phyloP scores from a whole-genome alignment of 2,329 filamentous ascomycete species.

The Colletotrichum echinochloae region DNA sequence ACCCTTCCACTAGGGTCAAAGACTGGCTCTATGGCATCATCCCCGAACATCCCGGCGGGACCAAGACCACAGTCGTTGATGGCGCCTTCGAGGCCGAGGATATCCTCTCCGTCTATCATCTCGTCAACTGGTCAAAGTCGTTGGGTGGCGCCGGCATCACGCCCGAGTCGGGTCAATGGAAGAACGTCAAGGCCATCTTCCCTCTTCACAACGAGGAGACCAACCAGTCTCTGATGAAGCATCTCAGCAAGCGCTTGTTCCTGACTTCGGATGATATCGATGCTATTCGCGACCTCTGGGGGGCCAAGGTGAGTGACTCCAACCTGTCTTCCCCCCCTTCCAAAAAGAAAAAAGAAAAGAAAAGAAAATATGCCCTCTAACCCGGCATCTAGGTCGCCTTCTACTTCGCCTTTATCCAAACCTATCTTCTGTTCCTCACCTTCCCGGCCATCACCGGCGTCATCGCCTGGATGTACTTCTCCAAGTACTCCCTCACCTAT shows the following conservation, averaged over 20 bases:
- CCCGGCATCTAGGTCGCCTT: conserved; percentile 69
- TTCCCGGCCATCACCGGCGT: conserved; percentile 77
- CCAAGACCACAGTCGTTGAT: conserved; percentile 65
- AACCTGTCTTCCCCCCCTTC: rapidly evolving
- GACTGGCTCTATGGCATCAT: conserved; percentile 81
- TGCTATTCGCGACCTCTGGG: conserved; percentile 70
- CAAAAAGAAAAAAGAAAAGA: no score
- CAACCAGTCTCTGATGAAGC: conserved; percentile 68
- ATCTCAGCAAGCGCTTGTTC: conserved; percentile 65
- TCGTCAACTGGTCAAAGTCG: conserved; percentile 69
- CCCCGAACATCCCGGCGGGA: conserved; percentile 69
- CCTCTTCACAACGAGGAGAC: conserved; percentile 70
- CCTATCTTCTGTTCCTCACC: conserved; percentile 77
- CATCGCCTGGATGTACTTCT: conserved; percentile 75
- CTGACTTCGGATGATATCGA: conserved; percentile 66
- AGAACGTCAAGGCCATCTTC: conserved; percentile 71
- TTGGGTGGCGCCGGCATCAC: conserved; percentile 73
- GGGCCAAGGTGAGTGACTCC: conserved; percentile 61
- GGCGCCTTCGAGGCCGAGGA: conserved; percentile 71
- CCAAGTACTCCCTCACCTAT: conserved; percentile 78
- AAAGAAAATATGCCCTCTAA: not conserved
- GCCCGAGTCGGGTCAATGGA: conserved; percentile 68
- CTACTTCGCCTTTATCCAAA: conserved; percentile 86
- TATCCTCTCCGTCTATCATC: conserved; percentile 76
- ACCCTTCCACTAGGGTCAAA: conserved; percentile 68